Conservation (phyloP, 2,329 filamentous ascomycete species). For the Aureobasidium sp. region DNA sequence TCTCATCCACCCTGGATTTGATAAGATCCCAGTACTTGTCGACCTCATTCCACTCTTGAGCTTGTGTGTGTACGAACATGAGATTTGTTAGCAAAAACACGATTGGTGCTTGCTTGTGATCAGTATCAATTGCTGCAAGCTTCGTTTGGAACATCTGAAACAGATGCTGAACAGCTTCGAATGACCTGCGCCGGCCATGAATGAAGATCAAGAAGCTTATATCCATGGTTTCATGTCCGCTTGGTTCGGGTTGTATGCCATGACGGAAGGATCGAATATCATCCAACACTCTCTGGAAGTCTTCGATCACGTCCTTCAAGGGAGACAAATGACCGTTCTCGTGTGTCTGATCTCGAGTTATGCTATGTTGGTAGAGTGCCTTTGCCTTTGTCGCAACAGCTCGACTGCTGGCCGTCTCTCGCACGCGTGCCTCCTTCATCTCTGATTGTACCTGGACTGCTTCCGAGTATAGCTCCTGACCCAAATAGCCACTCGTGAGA, state of each 20-base stretch:
- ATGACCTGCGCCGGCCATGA: conserved; percentile 43
- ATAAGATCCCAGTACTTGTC: conserved; percentile 60
- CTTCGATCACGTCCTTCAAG: conserved; percentile 33
- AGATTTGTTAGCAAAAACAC: conserved; percentile 54
- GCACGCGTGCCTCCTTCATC: conserved; percentile 36
- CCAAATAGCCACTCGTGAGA: conserved; percentile 45
- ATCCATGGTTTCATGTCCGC: neutral
- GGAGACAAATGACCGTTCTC: neutral
- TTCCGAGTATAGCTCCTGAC: conserved; percentile 36
- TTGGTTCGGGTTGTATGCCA: neutral
- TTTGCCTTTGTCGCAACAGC: conserved; percentile 35
- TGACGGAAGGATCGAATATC: neutral
- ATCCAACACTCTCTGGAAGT: conserved; percentile 18
- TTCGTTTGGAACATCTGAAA: conserved; percentile 45
- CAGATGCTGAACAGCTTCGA: conserved; percentile 47
- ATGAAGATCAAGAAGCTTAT: conserved; percentile 48
- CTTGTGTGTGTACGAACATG: conserved; percentile 59
- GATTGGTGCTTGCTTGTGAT: conserved; percentile 36
- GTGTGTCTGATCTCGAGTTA: neutral
- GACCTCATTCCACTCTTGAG: conserved; percentile 54
- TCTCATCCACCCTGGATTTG: conserved; percentile 45
- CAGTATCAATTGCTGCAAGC: conserved; percentile 32
- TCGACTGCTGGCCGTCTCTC: conserved; percentile 37
- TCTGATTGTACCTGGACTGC: conserved; percentile 44
- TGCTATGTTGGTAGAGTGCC: conserved; percentile 26